Percentiles rank a stretch among this genome's conserved stretches.
Evolutionary conservation across 2,329 filamentous ascomycete species (phyloP).

Genomic region (Trichophyton schoenleinii): DNA sequence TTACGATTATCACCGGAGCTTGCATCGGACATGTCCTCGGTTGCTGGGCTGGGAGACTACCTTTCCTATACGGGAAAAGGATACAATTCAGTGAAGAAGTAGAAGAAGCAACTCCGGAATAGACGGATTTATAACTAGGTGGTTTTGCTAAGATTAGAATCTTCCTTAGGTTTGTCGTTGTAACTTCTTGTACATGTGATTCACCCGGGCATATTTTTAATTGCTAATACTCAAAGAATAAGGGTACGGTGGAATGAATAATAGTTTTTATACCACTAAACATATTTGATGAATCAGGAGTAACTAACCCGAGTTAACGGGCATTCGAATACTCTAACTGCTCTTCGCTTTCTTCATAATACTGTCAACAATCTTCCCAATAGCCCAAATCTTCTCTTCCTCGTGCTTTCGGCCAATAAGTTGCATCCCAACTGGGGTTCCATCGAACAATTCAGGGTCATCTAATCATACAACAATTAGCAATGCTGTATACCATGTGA

Average conservation of each 20-base stretch:
- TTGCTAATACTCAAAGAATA: background rate
- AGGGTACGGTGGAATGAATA: background rate
- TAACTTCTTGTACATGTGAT: background rate
- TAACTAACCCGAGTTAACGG: background rate
- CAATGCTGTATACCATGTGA: background rate
- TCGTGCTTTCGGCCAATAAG: slow-evolving; percentile 38
- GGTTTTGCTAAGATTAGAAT: background rate
- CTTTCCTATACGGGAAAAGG: slow-evolving; percentile 25
- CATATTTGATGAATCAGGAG: background rate
- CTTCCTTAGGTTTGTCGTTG: background rate
- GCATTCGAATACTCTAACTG: background rate
- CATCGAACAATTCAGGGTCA: slow-evolving; percentile 38
- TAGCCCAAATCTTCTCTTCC: slow-evolving; percentile 36
- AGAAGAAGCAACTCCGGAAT: background rate
- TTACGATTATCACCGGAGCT: slow-evolving; percentile 73
- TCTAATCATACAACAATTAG: slow-evolving; percentile 22
- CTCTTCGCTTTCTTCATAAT: background rate
- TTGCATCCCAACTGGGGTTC: slow-evolving; percentile 38
- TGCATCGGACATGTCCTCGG: slow-evolving; percentile 69
- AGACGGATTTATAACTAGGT: background rate
- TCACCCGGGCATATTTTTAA: background rate
- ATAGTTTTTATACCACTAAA: background rate
- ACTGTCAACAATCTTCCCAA: slow-evolving; percentile 1
- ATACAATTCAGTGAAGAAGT: slow-evolving; percentile 20
- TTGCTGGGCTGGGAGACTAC: slow-evolving; percentile 19